Conservation (phyloP, 768 basidiomycete species). For the Boletellus emodensis region DNA sequence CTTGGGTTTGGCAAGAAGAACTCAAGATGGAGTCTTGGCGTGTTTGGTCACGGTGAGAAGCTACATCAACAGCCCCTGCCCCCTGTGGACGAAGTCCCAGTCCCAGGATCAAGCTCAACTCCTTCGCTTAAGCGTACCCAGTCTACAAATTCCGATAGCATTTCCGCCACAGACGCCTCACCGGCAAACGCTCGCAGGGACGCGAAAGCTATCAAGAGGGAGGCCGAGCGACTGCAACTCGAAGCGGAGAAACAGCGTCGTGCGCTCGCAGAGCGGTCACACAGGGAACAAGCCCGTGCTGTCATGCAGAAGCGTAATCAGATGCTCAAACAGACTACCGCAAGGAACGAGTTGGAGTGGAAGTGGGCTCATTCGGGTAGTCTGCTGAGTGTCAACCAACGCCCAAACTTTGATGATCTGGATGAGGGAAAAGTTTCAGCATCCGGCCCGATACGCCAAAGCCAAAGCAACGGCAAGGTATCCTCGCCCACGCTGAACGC, state of each 20-base stretch:
- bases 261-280: slow-evolving; percentile 64
- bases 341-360: slow-evolving; percentile 62
- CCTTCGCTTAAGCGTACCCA: slow-evolving; percentile 76
- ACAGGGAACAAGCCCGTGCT: slow-evolving; percentile 85
- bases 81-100: slow-evolving; percentile 69
- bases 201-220: slow-evolving; percentile 75
- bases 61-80: slow-evolving; percentile 56
- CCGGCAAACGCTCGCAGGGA: slow-evolving; percentile 45
- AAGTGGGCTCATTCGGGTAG: slow-evolving; percentile 39
- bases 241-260: slow-evolving; percentile 87
- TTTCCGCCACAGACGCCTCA: slow-evolving; percentile 51
- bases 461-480: slow-evolving; percentile 39
- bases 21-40: slow-evolving; percentile 58
- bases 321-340: slow-evolving; percentile 55
- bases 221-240: slow-evolving; percentile 68
- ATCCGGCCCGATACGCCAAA: slow-evolving; percentile 63
- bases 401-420: slow-evolving; percentile 26
- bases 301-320: slow-evolving; percentile 88
- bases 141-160: slow-evolving; percentile 72
- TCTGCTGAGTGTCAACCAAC: slow-evolving; percentile 39
- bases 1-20: slow-evolving; percentile 68
- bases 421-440: slow-evolving; percentile 51
- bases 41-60: slow-evolving; percentile 74
- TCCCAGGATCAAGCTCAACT: slow-evolving; percentile 50
- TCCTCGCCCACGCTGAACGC: slow-evolving; percentile 53